Base-by-base conservation (phyloP, 495 filamentous ascomycete species). In the Achaetomiella virescens region DNA sequence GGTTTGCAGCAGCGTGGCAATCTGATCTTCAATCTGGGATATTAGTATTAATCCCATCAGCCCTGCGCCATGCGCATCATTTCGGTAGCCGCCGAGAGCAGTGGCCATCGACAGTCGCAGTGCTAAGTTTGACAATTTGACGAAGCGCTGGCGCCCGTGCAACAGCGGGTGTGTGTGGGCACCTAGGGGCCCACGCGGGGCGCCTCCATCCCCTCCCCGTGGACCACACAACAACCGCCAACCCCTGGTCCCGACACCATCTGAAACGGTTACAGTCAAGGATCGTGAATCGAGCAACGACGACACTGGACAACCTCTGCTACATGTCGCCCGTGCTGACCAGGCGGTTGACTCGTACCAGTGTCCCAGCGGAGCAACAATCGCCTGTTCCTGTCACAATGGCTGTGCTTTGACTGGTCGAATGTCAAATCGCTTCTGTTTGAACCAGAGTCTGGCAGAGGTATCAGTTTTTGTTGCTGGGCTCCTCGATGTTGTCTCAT, bases 191-290 rank as follows among this genome's bases (percentile, higher is more conserved):
- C 38, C 35, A 54, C 58, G 61, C 61, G 45, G 54, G 45, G 58
- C 58, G 59, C 54, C 50, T 45, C 29, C 36, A 31, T 42, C 48
- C 41, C 48, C 46, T 42, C 45, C 27, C 20, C 29, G 14, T 15
- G 46, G 38, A 12, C 43, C 33, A 35, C 17, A n/a, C 43, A 48
- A 18, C 33, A 44, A 20, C 27, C 56, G 49, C 52, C 47, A 44
- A 31, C 43, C 43, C 64, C 61, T 41, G 46, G 62, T 61, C 70
- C 49, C 61, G 65, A 70, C 70, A 58, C 62, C 58, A 61, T 65
- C 66, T 73, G 68, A 75, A 75, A 75, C 72, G 53, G 58, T 63
- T 68, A 52, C 43, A 59, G 72, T 73, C 63, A 61, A 66, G 64
- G 66, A 72, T 58, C 48, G 58, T 50, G 49, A 54, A 66, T 72